Base-by-base conservation (phyloP, 2,329 filamentous ascomycete genomes). In the Clarireedia hainanense region DNA sequence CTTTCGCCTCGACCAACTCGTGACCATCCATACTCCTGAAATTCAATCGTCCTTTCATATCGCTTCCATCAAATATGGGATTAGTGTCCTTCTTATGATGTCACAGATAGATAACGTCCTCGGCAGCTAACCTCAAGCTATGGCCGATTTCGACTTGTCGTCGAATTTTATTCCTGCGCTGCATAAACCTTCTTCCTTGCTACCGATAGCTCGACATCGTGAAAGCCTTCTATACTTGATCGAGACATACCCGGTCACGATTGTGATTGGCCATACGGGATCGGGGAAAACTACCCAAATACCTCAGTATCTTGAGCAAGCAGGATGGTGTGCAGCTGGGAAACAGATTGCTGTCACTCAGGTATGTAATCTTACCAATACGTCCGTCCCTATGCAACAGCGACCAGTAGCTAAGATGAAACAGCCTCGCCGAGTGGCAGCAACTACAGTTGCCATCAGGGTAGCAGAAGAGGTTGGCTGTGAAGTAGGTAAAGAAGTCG, bases 211-310 rank as follows among this genome's bases (percentile, higher is more conserved):
- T 34, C 87, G 88, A 62, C 86, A 97, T 64, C 84, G 83, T 60
- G 79, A 94, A 56, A 83, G 79, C 53, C 75, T 99, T 1, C 79
- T 96, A 2, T 97, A 96, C 71, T 79, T 91, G 14, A 81, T 96
- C 57, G 92, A 97, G 70, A 91, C 83, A 6, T 83, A 83, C 61
- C 86, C 88, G 0, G 86, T 97, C 56, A 92, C 89, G 0, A 89
- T 97, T 50, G 83, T 97, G 12, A 84, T 97, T 54, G 94, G 92
- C 7, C 91, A 96, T 68, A 97, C 94, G 1, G 94, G 94, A 4
- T 95, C 89, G 24, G 91, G 92, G 43, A 97, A 97, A 73, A 96
- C 91, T 1, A 97, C 94, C 0, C 94, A 97, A 69, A 86, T 97
- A 45, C 94, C 94, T 1, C 92, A 96, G 64, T 97, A 88, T 65